These are phyloP conservation scores for Botrytis porri DNA, from an alignment of 2,329 filamentous ascomycete species.

Conservation along the genomic window DNA sequence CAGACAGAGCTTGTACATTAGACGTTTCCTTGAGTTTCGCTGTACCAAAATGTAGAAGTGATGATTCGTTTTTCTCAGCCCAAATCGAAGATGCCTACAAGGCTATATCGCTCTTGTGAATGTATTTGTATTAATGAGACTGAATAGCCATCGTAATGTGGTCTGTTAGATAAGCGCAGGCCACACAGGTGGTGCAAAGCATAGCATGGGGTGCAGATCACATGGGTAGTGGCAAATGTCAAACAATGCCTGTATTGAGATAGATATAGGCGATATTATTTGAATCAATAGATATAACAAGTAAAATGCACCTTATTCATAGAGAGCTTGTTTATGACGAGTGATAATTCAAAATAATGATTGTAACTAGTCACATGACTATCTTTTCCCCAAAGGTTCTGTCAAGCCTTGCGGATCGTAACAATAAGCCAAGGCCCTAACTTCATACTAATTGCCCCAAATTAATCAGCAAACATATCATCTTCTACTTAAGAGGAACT, in stretches of 20 bases:
- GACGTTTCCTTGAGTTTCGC: neutral
- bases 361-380: neutral
- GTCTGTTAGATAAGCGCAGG: neutral
- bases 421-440: neutral
- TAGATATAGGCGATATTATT: neutral
- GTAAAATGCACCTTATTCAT: neutral
- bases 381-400: neutral
- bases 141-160: neutral
- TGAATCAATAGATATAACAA: neutral
- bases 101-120: neutral
- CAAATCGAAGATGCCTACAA: neutral
- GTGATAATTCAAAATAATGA: constrained; percentile 20
- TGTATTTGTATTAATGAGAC: neutral
- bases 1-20: neutral
- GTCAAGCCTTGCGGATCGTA: neutral
- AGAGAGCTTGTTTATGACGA: neutral
- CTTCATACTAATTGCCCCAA: neutral
- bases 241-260: neutral
- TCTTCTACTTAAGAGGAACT: neutral
- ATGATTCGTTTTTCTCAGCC: neutral
- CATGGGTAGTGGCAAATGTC: neutral
- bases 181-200: neutral
- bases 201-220: neutral
- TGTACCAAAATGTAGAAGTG: neutral
- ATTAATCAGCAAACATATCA: neutral